Percentiles rank a stretch among this genome's conserved stretches.
These are phyloP conservation scores for Aspergillus sp. DNA, from an alignment of 2,329 filamentous ascomycete genomes.

Conservation along the genomic window DNA sequence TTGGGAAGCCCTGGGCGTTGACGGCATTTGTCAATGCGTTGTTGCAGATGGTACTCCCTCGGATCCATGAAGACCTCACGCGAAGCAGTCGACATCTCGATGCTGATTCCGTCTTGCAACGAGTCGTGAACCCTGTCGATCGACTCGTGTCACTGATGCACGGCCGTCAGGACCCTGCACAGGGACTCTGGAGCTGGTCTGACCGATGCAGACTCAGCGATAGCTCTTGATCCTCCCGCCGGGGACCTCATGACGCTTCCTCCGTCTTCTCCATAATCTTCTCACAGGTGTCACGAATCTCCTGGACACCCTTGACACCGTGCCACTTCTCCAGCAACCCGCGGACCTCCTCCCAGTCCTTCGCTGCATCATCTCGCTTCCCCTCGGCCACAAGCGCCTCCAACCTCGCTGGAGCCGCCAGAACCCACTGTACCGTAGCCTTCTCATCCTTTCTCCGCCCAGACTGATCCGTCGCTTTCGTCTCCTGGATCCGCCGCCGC, in stretches of 20 bases:
- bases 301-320: constrained; percentile 41
- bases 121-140: too few relatives aligned
- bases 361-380: constrained; percentile 38
- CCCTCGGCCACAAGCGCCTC: constrained; percentile 35
- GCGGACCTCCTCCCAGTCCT: constrained; percentile 42
- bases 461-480: constrained; percentile 15
- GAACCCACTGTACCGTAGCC: constrained; percentile 46
- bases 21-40: too few relatives aligned
- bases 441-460: constrained; percentile 30
- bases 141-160: too few relatives aligned
- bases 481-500: constrained; percentile 26
- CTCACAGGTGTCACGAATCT: constrained; percentile 39
- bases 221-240: not conserved
- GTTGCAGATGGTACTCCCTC: too few relatives aligned
- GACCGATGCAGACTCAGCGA: too few relatives aligned
- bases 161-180: too few relatives aligned
- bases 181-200: too few relatives aligned
- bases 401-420: constrained; percentile 40
- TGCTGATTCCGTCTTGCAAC: too few relatives aligned
- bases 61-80: too few relatives aligned
- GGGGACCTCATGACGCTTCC: constrained; percentile 22
- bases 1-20: too few relatives aligned
- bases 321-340: constrained; percentile 41
- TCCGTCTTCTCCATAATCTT: constrained; percentile 31
- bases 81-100: too few relatives aligned